phyloP scores from a whole-genome alignment of 2,329 filamentous ascomycete genomes.

The Xylaria multiplex region DNA sequence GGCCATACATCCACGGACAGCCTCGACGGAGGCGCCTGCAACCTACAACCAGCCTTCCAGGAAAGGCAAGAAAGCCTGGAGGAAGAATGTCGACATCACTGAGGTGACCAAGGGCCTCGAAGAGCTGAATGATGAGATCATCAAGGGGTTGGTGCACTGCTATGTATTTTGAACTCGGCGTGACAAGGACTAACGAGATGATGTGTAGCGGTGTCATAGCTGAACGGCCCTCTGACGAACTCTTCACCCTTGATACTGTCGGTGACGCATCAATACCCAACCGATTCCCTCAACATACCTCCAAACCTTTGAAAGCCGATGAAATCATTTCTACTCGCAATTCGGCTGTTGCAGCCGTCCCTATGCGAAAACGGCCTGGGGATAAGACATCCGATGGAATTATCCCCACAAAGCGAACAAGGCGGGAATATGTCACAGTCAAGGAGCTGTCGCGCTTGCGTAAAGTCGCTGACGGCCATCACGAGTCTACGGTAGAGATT shows the following conservation, averaged over 20 bases:
- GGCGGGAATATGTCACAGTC: constrained; percentile 81
- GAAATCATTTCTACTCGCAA: constrained; percentile 84
- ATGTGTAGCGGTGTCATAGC: constrained; percentile 78
- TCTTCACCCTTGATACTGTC: constrained; percentile 83
- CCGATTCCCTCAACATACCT: constrained; percentile 71
- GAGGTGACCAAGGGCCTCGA: constrained; percentile 86
- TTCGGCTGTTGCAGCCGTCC: constrained; percentile 82
- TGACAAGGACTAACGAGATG: constrained; percentile 13
- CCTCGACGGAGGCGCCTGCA: constrained; percentile 71
- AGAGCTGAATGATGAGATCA: constrained; percentile 86
- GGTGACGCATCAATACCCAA: constrained; percentile 74
- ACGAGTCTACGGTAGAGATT: constrained; percentile 63
- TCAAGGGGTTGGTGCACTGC: constrained; percentile 74
- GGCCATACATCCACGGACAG: constrained; percentile 60
- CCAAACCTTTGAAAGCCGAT: constrained; percentile 87
- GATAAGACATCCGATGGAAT: constrained; percentile 78
- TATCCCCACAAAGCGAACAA: constrained; percentile 77
- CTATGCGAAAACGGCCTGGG: constrained; percentile 78
- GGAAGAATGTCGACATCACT: constrained; percentile 95
- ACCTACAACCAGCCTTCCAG: constrained; percentile 89
- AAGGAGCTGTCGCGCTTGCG: constrained; percentile 85
- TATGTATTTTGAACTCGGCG: neutral
- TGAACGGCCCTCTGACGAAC: constrained; percentile 82
- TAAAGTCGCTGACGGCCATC: constrained; percentile 79
- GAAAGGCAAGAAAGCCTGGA: constrained; percentile 98